Base-by-base conservation (phyloP, 2,329 filamentous ascomycete species). In the Trichophyton benhamiae region DNA sequence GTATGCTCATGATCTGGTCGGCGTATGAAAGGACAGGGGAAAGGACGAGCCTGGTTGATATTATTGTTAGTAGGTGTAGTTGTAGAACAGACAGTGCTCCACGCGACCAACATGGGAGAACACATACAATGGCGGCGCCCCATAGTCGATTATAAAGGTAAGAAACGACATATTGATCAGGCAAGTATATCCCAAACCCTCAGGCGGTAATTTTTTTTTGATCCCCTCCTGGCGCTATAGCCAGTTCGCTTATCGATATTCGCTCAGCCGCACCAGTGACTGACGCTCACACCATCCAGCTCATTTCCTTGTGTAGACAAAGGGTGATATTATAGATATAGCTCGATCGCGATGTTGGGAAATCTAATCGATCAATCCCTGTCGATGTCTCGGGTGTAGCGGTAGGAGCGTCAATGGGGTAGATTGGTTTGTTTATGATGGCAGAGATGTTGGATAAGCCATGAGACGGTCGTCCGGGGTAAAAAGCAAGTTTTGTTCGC, bases 1-100 rank as follows among this genome's bases (percentile, higher is more conserved):
- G 80, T 68, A 86, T 86, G 66, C 80, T 82, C 70, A 83, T 78
- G 69, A 86, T 86, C 69, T 87, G 84, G 71, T 87, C 84, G 63
- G 82, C 79, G 74, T 87, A 87, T 66, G 82, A 84, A 58, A 83
- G 86, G 63, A 87, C 73, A 7, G 84, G 84, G 6, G 83, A 85
- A 7, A 82, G 79, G 59, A 85, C 76, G 64, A 87, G 79, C 71
- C 81, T 83, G 67, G 62, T 38, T 11, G 46, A 7, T 41, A 52
- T 25, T n/a, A 48, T 58, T 61, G 17, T 61, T 15, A 22, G 27
- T 48, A 7, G 42, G 27, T 22, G 27, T 48, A 7, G 42, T 22
- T 22, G 38, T 15, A 36, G 44, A 48, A 41, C 61, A 65, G 41
- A 68, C 63, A 53, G 63, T 64, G 58, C 3, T 5, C 48, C 49